phyloP scores from a whole-genome alignment of 2,329 filamentous ascomycete genomes.

The Cladophialophora exuberans region DNA sequence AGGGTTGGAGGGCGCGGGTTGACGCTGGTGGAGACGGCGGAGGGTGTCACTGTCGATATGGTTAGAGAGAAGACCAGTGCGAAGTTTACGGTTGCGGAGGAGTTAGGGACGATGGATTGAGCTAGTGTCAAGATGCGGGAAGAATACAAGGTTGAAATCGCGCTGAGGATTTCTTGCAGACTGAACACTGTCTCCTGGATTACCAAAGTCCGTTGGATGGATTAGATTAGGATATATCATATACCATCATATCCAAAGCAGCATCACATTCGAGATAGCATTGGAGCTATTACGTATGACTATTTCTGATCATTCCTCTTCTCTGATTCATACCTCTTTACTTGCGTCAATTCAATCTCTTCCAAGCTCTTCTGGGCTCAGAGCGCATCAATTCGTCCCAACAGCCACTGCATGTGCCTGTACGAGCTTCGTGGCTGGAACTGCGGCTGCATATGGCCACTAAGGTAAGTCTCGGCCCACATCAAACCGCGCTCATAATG shows the following conservation, averaged over 20 bases:
- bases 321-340: background rate
- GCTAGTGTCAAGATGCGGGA: background rate
- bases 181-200: no score
- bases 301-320: background rate
- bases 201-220: no score
- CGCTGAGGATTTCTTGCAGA: no score
- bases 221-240: no score
- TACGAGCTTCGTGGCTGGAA: conserved; percentile 41
- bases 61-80: conserved; percentile 72
- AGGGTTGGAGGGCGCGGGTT: conserved; percentile 61
- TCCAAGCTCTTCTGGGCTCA: conserved; percentile 23
- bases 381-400: conserved; percentile 37
- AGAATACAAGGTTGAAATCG: no score
- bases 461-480: conserved; percentile 42
- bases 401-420: conserved; percentile 41
- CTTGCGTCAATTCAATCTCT: background rate
- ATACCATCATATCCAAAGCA: no score
- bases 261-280: no score
- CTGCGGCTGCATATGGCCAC: conserved; percentile 43
- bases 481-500: conserved; percentile 43
- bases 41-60: conserved; percentile 69
- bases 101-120: conserved; percentile 57
- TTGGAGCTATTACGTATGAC: no score
- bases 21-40: conserved; percentile 72
- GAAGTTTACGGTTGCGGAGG: conserved; percentile 64